A percentile compares a stretch with the other conserved stretches of the same genome.
phyloP scores from a whole-genome alignment of 73 alveolate species.

The Paramecium primaurelia region DNA sequence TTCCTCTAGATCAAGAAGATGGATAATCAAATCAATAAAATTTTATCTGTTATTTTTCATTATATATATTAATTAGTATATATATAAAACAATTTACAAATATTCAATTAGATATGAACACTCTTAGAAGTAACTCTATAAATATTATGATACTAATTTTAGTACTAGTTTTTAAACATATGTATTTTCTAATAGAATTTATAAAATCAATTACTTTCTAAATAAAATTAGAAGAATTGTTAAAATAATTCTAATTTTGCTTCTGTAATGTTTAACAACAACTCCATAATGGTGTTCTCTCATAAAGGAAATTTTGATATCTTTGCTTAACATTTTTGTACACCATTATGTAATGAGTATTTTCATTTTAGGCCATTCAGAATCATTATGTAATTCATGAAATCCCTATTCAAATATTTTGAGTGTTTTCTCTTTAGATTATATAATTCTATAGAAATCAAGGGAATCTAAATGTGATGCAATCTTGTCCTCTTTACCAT shows the following conservation, averaged over 20 bases:
- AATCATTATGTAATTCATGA: slow-evolving; percentile 35
- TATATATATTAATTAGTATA: not conserved
- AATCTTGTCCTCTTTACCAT: slow-evolving; percentile 40
- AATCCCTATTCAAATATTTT: slow-evolving; percentile 35
- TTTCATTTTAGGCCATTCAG: slow-evolving; percentile 50
- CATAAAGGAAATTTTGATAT: slow-evolving; percentile 16
- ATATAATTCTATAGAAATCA: not conserved
- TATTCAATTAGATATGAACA: not conserved
- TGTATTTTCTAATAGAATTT: not conserved
- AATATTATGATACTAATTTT: not conserved
- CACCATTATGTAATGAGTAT: slow-evolving; percentile 14
- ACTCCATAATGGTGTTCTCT: slow-evolving; percentile 36
- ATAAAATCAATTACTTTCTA: not conserved
- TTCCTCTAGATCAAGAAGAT: not conserved
- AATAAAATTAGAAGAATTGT: not conserved
- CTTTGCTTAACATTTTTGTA: slow-evolving; percentile 9
- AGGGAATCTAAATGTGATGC: slow-evolving; percentile 45
- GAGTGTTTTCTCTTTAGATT: slow-evolving; percentile 36
- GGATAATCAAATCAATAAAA: slow-evolving; percentile 1
- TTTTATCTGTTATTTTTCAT: slow-evolving; percentile 25
- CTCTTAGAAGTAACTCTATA: not conserved
- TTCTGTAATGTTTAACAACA: not conserved
- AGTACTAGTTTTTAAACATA: not conserved
- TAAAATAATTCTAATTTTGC: not conserved
- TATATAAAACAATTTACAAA: not conserved